Conservation (phyloP, 257 asterid genomes). For the Petunia axillaris region DNA sequence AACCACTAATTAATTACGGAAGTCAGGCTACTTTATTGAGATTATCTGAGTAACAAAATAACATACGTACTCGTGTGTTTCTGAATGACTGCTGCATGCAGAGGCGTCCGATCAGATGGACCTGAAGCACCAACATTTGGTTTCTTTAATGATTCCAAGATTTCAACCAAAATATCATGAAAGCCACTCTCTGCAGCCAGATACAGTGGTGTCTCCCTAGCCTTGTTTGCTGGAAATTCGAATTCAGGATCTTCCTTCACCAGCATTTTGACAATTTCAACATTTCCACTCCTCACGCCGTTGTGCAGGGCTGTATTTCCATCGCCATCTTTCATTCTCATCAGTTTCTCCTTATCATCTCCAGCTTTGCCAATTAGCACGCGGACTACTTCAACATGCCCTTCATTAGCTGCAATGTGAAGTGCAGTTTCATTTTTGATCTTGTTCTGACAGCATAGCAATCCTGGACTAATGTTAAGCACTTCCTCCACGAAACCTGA, state of each 20-base stretch:
- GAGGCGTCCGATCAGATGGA: slow-evolving; percentile 31
- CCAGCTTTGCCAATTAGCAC: background rate
- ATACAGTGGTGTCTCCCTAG: slow-evolving; percentile 31
- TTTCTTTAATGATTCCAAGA: slow-evolving; percentile 14
- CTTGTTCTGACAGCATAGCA: slow-evolving; percentile 12
- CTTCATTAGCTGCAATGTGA: slow-evolving; percentile 33
- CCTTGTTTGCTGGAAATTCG: slow-evolving; percentile 14
- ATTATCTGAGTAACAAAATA: background rate
- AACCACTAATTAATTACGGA: background rate
- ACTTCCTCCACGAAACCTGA: background rate
- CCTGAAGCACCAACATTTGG: slow-evolving; percentile 26
- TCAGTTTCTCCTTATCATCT: background rate
- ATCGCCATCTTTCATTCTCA: slow-evolving; percentile 17
- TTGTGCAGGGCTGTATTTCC: slow-evolving; percentile 34
- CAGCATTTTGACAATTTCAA: background rate
- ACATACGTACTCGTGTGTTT: slow-evolving; percentile 15
- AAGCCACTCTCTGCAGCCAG: slow-evolving; percentile 24
- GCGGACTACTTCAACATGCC: background rate
- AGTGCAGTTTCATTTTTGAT: slow-evolving; percentile 30
- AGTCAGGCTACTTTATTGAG: background rate
- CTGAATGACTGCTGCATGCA: slow-evolving; percentile 30
- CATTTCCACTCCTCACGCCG: slow-evolving; percentile 22
- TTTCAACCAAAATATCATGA: background rate
- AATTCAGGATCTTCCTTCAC: slow-evolving; percentile 24
- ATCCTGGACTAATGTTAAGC: background rate